Evolutionary conservation across 2,329 filamentous ascomycete genomes (phyloP).

Genomic region (Biscogniauxia sp.): DNA sequence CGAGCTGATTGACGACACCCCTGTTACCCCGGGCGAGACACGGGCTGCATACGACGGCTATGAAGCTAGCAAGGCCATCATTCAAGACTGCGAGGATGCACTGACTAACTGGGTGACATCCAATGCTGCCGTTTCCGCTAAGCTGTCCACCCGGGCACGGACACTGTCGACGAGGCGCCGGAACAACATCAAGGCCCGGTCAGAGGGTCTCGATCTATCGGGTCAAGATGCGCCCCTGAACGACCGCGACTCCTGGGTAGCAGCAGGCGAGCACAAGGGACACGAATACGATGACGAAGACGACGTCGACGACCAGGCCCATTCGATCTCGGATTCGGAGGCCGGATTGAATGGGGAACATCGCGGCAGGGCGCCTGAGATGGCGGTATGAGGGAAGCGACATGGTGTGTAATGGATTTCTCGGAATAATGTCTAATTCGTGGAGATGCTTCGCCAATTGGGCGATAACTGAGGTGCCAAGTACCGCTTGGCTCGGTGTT

Average conservation of each 20-base stretch:
- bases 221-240: constrained; percentile 77
- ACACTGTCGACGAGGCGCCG: constrained; percentile 83
- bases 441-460: not conserved
- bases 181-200: constrained; percentile 64
- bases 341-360: constrained; percentile 54
- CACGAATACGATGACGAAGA: constrained; percentile 61
- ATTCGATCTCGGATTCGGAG: constrained; percentile 53
- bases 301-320: constrained; percentile 61
- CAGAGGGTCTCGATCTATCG: constrained; percentile 76
- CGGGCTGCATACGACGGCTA: constrained; percentile 96
- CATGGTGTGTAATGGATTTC: not conserved
- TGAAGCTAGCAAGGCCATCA: constrained; percentile 97
- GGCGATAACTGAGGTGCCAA: not conserved
- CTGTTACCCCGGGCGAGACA: constrained; percentile 95
- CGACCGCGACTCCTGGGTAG: constrained; percentile 81
- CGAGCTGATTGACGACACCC: constrained; percentile 92
- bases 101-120: constrained; percentile 95
- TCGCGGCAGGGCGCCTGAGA: constrained; percentile 30
- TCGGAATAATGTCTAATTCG: constrained; percentile 31
- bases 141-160: constrained; percentile 82
- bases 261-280: constrained; percentile 62
- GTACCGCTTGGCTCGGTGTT: not conserved
- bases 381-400: constrained; percentile 10
- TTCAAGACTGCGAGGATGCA: constrained; percentile 97
- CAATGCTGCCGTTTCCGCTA: constrained; percentile 83